Evolutionary conservation across 495 filamentous ascomycete species (phyloP), one percentile per base, ranked within the genome.

Genomic region (Neurospora intermedia): DNA sequence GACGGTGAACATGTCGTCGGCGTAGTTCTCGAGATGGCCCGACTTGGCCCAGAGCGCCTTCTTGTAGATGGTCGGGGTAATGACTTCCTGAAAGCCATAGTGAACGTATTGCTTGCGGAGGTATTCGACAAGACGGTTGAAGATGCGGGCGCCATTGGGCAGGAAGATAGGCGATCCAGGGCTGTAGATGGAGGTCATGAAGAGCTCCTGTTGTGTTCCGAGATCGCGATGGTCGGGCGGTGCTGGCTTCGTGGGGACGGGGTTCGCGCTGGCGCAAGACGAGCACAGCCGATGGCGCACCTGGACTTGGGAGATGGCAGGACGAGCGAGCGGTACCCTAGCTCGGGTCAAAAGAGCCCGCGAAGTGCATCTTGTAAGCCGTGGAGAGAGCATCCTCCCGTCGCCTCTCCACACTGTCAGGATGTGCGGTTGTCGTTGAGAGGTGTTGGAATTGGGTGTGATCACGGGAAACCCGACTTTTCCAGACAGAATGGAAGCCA

Each of bases 1-100:
- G 39, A 97, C 94, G 72, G 91, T 90, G 83, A 94, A 98, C 94
- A 98, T 98, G 77, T 97, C 94, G 78, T 97, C 91, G 75, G 92
- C 91, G 82, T 97, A 98, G 80, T 97, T 97, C 43, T 95, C 91
- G 89, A 94, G 93, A 76, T 98, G 94, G 3, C 94, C 94, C 5
- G 92, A 96, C 70, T 89, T 90, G 77, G 93, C 89, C 94, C 94
- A 98, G 70, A 98, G 83, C 1, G 92, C 89, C 77, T 91, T 91
- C 81, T 97, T 98, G 86, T 96, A 98, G 74, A 98, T 96, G 40
- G 91, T 96, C 4, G 94, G 94, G 4, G 94, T 97, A 72, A 97
- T 87, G 73, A 98, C 94, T 81, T 98, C 94, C 73, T 93, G 86
- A 83, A 96, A 97, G 71, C 94, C 94, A 82, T 94, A 96, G 75